Evolutionary conservation across 495 filamentous ascomycete genomes (phyloP), one percentile per base, ranked within the genome.

Genomic region (Delitschia confertaspora): DNA sequence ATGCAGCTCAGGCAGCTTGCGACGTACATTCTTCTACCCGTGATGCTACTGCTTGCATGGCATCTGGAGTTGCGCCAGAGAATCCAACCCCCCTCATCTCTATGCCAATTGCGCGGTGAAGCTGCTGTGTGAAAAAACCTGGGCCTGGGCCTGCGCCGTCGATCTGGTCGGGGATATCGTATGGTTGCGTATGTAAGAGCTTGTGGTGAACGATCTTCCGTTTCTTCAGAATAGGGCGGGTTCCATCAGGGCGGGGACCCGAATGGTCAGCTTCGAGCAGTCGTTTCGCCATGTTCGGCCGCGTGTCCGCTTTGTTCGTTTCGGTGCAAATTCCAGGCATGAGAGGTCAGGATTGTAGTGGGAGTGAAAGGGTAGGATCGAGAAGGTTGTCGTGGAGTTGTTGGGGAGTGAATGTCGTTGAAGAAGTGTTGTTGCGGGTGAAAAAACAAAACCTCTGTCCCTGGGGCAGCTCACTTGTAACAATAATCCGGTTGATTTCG

Each of bases 11-110:
- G 21, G 4, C 18, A n/a, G 32, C 17, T 11, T 33, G 25, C 17
- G 33, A 40, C 59, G 42, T 73, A 84, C 80, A 83, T 54, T 82
- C 74, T 60, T 83, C 79, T 2, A 72, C 66, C 9, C 70, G 61
- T 33, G 64, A 60, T 19, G 73, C 65, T 42, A 84, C 71, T 49
- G 62, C 62, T 45, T 81, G 72, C 48, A 85, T 62, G 14, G 78
- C 82, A 10, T 62, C 56, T 14, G 75, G 68, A 23, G 72, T 69
- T 2, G 73, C 75, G 14, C 71, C 51, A 4, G 74, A 68, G 53
- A 80, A 84, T 8, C 82, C 81, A 9, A 64, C 66, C 22, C 68
- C 63, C 26, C 63, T 61, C 40, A 82, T 59, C 14, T 73, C 63
- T 24, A 73, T 62, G 3, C 69, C 66, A 34, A 82, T 74, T 6